Conservation (phyloP, 2,329 filamentous ascomycete genomes). For the Scedosporium minutisporum region DNA sequence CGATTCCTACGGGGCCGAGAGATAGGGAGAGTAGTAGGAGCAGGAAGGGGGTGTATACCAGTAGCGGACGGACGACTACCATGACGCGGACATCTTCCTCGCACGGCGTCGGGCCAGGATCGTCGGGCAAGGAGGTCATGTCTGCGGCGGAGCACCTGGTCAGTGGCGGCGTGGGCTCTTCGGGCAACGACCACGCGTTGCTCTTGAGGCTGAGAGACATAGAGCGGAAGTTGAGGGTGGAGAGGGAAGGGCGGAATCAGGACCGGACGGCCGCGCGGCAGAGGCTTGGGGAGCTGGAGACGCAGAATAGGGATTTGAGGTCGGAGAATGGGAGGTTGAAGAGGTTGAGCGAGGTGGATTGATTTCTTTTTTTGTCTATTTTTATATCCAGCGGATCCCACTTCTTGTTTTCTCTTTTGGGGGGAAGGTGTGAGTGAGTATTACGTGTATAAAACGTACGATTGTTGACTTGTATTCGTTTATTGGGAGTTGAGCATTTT, state of each 20-base stretch:
- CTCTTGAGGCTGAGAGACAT: slow-evolving; percentile 77
- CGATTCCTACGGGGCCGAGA: slow-evolving; percentile 44
- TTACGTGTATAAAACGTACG: too few species aligned
- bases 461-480: too few species aligned
- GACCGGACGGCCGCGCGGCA: slow-evolving; percentile 78
- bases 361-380: not conserved
- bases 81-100: slow-evolving; percentile 20
- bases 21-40: slow-evolving; percentile 27
- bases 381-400: not conserved
- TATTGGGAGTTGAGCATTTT: too few species aligned
- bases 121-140: slow-evolving; percentile 5
- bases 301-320: slow-evolving; percentile 62
- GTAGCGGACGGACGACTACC: slow-evolving; percentile 9
- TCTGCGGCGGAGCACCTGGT: slow-evolving; percentile 10
- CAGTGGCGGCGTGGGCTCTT: slow-evolving; percentile 13
- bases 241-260: slow-evolving; percentile 74
- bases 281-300: slow-evolving; percentile 65
- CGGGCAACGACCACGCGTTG: slow-evolving; percentile 60
- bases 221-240: slow-evolving; percentile 79
- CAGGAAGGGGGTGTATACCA: slow-evolving; percentile 6
- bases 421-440: too few species aligned
- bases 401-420: not conserved
- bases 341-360: slow-evolving; percentile 3
- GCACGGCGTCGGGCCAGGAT: slow-evolving; percentile 15
- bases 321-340: slow-evolving; percentile 43